Conservation (phyloP, 805 yeast species). For the Millerago galiae region DNA sequence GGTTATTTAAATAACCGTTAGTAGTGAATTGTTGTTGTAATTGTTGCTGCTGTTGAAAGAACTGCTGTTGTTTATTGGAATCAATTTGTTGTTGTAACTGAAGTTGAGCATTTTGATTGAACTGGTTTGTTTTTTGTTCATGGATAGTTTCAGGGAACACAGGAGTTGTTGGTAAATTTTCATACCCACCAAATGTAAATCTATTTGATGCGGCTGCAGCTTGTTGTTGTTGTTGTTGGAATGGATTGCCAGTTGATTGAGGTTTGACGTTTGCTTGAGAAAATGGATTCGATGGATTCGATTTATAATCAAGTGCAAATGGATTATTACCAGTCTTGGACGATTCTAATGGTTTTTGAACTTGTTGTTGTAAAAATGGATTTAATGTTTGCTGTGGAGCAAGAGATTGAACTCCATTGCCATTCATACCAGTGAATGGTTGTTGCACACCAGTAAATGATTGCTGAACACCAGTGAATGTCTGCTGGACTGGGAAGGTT, state of each 20-base stretch:
- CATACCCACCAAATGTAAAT: constrained; percentile 71
- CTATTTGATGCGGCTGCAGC: constrained; percentile 27
- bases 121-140: constrained; percentile 30
- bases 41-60: constrained; percentile 7
- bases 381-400: constrained; percentile 8
- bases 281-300: constrained; percentile 23
- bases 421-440: neutral
- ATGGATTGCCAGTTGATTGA: constrained; percentile 36
- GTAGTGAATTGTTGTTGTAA: constrained; percentile 13
- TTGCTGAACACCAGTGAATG: neutral
- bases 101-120: constrained; percentile 32
- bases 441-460: neutral
- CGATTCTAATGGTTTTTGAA: constrained; percentile 13
- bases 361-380: constrained; percentile 17
- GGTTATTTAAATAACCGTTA: constrained; percentile 8
- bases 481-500: neutral
- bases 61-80: constrained; percentile 21
- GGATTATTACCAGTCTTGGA: constrained; percentile 26
- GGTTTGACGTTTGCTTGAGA: constrained; percentile 10
- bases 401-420: constrained; percentile 2
- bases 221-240: constrained; percentile 14
- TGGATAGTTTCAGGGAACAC: constrained; percentile 63
- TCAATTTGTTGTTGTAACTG: constrained; percentile 26
- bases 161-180: constrained; percentile 55
- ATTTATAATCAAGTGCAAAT: constrained; percentile 19